A percentile compares a stretch with the other conserved stretches of the same genome.
phyloP scores from a whole-genome alignment of 2,329 filamentous ascomycete genomes.

The Lomentospora prolificans region DNA sequence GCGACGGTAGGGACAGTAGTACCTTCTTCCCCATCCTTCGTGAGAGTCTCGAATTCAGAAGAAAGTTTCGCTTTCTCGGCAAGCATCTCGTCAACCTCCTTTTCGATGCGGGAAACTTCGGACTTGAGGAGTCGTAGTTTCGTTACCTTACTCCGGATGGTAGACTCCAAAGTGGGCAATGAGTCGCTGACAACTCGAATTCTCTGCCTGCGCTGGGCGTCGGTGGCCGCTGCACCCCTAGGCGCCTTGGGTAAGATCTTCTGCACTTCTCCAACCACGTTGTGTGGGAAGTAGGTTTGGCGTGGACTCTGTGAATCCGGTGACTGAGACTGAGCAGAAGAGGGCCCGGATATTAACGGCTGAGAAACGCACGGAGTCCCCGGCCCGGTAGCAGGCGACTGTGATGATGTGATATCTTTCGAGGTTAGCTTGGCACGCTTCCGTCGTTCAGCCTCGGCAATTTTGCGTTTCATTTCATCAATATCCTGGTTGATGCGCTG shows the following conservation, averaged over 20 bases:
- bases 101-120: conserved; percentile 3
- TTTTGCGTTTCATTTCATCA: conserved; percentile 48
- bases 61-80: background rate
- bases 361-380: background rate
- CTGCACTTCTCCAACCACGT: conserved; percentile 10
- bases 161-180: background rate
- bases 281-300: conserved; percentile 12
- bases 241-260: background rate
- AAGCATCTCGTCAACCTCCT: conserved; percentile 3
- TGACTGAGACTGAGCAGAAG: background rate
- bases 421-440: conserved; percentile 23
- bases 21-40: background rate
- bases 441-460: conserved; percentile 49
- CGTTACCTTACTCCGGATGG: background rate
- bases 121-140: conserved; percentile 7
- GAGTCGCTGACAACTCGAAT: conserved; percentile 3
- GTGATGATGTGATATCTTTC: background rate
- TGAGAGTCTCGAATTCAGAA: background rate
- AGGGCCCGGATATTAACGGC: conserved; percentile 11
- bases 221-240: background rate
- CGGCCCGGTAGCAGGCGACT: background rate
- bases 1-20: background rate
- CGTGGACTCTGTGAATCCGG: background rate
- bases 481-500: conserved; percentile 47
- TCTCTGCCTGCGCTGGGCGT: background rate